Percentiles rank a stretch among this genome's conserved stretches.
These are phyloP conservation scores for Lipomyces yamadae DNA, from an alignment of 805 yeast species.

Conservation along the genomic window DNA sequence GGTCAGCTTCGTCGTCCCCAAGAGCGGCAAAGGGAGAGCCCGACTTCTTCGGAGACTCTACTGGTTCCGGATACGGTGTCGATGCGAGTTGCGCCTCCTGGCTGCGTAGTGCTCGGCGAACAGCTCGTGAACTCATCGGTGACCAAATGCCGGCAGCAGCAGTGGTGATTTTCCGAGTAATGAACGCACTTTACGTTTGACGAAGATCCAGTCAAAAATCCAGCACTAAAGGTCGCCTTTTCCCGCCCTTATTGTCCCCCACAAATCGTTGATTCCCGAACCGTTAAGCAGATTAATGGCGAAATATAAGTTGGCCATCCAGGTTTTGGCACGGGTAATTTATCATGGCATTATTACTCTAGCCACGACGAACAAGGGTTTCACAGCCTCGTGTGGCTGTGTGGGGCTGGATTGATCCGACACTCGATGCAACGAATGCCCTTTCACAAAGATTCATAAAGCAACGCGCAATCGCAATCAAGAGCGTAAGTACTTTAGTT, in stretches of 20 bases:
- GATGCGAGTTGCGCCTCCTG: conserved; percentile 13
- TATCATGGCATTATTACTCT: too few species aligned
- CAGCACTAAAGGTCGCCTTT: not conserved
- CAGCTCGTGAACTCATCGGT: conserved; percentile 35
- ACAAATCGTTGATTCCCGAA: not conserved
- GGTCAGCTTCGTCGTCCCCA: not conserved
- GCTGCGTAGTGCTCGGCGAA: conserved; percentile 31
- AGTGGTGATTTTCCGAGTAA: not conserved
- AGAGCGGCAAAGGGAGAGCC: conserved; percentile 3
- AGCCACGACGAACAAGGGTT: not conserved
- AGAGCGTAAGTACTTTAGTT: not conserved
- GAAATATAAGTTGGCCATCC: not conserved
- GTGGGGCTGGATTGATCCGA: too few species aligned
- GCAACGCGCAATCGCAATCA: not conserved
- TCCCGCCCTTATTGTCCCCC: not conserved
- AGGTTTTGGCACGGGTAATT: not conserved
- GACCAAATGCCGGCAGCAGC: too few species aligned
- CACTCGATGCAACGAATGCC: too few species aligned
- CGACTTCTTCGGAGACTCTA: not conserved
- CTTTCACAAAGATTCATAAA: too few species aligned
- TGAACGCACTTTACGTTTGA: not conserved
- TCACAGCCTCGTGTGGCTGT: too few species aligned
- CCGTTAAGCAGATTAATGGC: not conserved
- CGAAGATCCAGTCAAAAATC: not conserved
- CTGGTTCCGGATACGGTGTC: not conserved